Conservation (phyloP, 2,329 filamentous ascomycete species). For the Cytospora chrysosperma region DNA sequence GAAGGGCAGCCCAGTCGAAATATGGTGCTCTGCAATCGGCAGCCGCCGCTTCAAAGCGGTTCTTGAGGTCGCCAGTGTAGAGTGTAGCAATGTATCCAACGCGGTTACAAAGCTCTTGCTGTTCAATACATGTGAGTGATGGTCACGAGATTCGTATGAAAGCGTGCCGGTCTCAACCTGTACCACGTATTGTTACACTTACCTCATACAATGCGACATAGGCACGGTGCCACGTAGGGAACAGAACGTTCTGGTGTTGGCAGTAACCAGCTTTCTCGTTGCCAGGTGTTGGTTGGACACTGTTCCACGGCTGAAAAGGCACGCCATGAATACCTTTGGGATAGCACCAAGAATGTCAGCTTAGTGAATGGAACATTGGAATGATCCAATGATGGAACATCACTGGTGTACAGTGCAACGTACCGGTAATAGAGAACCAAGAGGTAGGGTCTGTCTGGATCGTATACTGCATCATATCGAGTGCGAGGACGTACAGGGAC, state of each 20-base stretch:
- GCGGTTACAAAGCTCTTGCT: conserved; percentile 41
- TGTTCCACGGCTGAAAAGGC: conserved; percentile 59
- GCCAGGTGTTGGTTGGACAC: conserved; percentile 48
- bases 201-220: conserved; percentile 67
- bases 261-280: conserved; percentile 69
- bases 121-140: conserved; percentile 7
- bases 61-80: conserved; percentile 46
- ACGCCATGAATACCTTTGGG: conserved; percentile 73
- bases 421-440: conserved; percentile 77
- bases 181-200: conserved; percentile 13
- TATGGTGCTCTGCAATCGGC: conserved; percentile 55
- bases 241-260: conserved; percentile 71
- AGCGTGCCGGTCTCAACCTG: background rate
- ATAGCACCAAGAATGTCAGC: conserved; percentile 2
- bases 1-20: conserved; percentile 57
- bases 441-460: conserved; percentile 64
- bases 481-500: conserved; percentile 74
- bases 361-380: conserved; percentile 13
- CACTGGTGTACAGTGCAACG: conserved; percentile 28
- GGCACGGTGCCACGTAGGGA: conserved; percentile 80
- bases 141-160: background rate
- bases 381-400: background rate
- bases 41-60: conserved; percentile 52
- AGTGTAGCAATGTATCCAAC: conserved; percentile 45
- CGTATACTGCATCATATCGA: conserved; percentile 69